Conservation (phyloP, 208 protist species). For the Acanthamoeba castellanii region DNA sequence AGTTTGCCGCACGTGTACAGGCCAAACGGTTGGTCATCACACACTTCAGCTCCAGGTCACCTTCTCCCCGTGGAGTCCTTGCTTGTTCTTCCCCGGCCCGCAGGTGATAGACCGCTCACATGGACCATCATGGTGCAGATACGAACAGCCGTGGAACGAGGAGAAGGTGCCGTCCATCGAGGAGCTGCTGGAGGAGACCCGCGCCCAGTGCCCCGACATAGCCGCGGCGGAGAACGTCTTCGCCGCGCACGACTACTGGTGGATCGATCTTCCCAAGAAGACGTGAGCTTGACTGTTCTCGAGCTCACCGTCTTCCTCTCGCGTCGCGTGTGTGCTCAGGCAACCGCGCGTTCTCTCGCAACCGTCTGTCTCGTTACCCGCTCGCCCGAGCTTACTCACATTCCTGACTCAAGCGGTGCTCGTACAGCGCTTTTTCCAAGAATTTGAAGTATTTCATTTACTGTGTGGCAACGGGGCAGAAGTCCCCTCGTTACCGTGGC, state of each 20-base stretch:
- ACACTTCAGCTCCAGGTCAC: conserved; percentile 3
- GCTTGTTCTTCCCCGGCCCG: no score
- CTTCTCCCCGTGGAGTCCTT: neutral
- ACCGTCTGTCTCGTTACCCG: neutral
- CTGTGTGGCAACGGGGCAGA: no score
- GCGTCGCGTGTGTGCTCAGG: no score
- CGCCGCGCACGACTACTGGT: conserved; percentile 1
- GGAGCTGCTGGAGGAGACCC: neutral
- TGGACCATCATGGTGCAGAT: neutral
- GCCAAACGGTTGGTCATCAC: conserved; percentile 51
- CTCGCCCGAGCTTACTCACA: no score
- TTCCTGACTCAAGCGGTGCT: no score
- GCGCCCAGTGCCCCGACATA: neutral
- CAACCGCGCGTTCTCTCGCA: neutral
- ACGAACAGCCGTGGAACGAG: conserved; percentile 32
- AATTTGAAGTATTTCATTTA: neutral
- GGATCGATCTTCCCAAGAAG: conserved; percentile 2
- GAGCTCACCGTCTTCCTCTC: no score
- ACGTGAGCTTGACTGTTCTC: neutral
- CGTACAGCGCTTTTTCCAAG: neutral
- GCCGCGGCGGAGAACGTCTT: neutral
- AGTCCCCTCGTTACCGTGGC: no score
- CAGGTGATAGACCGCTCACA: no score
- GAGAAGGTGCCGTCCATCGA: neutral
- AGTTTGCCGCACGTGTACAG: neutral